Base-by-base conservation (phyloP, 208 protist species). In the Leishmania arabica region DNA sequence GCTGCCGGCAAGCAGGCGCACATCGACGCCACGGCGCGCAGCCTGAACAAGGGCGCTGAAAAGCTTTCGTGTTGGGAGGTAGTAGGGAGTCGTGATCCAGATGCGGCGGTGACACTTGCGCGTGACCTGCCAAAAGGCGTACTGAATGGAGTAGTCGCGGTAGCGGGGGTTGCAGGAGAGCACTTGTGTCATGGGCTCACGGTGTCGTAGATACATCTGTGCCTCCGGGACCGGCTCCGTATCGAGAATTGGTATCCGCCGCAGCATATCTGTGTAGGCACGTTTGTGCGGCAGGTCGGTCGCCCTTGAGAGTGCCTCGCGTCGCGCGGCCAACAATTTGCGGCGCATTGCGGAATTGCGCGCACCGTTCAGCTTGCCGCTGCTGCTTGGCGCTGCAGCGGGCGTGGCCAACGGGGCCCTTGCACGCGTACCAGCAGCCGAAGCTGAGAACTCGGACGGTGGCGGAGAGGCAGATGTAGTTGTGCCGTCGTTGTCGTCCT, bases 61-160 rank as follows among this genome's bases (percentile, higher is more conserved):
- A 11, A 98, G 82, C 77, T 95, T 96, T 49, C 90, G 83, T 53
- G 92, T 92, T 31, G 97, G 97, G 47, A 97, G 77, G 72, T 98
- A 98, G 82, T 98, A 98, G 45, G 97, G 97, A 17, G 95, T 98
- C 27, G 93, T 97, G 56, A 98, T 93, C 93, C 95, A 98, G 37
- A 97, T 81, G 1, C 95, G 86, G 15, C 91, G 84, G 77, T 95
- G 92, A 45, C 89, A 94, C 81, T 96, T 90, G 54, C 89, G 87
- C 34, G 91, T 93, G 13, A 98, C 93, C 79, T 95, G 88, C 91
- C 93, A 97, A 65, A 97, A 92, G 27, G 95, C 93, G 77, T 97
- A 96, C 79, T 97, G 93, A 72, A 98, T 95, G 19, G 89, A 92
- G 86, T 92, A 98, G 82, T 97, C 91, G 49, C 88, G 86, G 84